Evolutionary conservation across 2,329 filamentous ascomycete species (phyloP), one percentile per base, ranked within the genome.

Genomic region (Diaporthe batatas): DNA sequence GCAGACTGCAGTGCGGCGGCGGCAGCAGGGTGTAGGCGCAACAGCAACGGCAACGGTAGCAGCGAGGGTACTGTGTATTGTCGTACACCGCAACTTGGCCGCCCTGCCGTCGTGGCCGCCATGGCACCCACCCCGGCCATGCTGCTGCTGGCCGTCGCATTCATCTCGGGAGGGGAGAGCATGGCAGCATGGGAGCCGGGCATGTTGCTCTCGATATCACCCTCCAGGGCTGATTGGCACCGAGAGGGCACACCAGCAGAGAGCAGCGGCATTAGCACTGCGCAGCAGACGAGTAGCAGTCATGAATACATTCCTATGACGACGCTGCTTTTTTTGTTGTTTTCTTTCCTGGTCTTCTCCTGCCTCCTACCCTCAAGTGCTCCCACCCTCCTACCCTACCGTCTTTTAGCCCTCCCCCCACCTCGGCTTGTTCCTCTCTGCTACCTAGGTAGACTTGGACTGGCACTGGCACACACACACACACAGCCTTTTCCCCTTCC

Each of bases 21-120:
- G 23, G 39, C 42, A 32, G 62, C 62, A 51, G 25, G 62, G 12
- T 11, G 25, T 16, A 51, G 10, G 12, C 18, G 62, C 7, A 51
- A 65, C 62, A n/a, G 59, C 34, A 36, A 51, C 21, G 6, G 44
- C 23, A 32, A 53, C 44, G 51, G 39, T 42, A 25, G 44, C 42
- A 47, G 42, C 44, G 34, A 34, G 44, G 21, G 36, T 21, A 51
- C 39, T 53, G 58, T 62, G 36, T 21, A 51, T 53, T 53, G 58
- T 62, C 10, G 23, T 62, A 67, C 62, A 67, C 62, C 62, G 62
- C 62, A 67, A 67, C 62, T 67, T 67, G 47, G 62, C 47, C 59
- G 44, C 29, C n/a, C 23, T 62, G 62, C 47, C 59, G 44, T 44
- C n/a, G 39, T 62, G 54, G 54, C 54, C 54, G 11, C 21, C 16